phyloP scores from a whole-genome alignment of 139 green algal genomes.

The Klebsormidium nitens region DNA sequence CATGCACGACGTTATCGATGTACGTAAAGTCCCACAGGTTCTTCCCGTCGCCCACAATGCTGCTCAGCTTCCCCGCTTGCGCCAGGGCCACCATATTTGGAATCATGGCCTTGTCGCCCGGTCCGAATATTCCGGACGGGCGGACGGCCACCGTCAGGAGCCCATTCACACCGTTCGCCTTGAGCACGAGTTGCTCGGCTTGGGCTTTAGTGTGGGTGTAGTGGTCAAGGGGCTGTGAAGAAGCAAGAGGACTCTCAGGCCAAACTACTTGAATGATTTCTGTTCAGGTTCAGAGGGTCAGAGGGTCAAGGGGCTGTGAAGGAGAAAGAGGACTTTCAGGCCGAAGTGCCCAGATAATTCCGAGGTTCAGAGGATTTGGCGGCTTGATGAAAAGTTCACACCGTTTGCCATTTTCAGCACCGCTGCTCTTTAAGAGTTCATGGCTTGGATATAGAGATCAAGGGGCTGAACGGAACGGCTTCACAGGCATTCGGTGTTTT shows the following conservation, averaged over 20 bases:
- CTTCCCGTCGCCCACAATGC: constrained; percentile 27
- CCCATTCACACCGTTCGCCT: constrained; percentile 3
- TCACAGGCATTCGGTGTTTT: no score
- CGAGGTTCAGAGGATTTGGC: no score
- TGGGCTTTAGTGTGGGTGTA: constrained; percentile 35
- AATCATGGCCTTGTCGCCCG: constrained; percentile 16
- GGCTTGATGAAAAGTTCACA: no score
- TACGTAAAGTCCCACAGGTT: constrained; percentile 37
- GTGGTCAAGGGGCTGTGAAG: constrained; percentile 21
- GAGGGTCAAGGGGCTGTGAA: no score
- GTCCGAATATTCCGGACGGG: constrained; percentile 32
- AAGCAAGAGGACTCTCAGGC: not conserved
- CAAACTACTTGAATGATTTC: no score
- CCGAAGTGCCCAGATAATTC: no score
- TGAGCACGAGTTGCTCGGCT: constrained; percentile 29
- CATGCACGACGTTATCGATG: constrained; percentile 34
- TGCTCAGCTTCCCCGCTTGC: constrained; percentile 28
- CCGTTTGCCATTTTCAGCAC: no score
- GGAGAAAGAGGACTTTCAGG: no score
- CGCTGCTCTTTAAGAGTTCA: no score
- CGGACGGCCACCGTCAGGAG: constrained; percentile 25
- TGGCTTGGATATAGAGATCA: no score
- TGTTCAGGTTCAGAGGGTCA: no score
- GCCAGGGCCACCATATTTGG: constrained; percentile 17
- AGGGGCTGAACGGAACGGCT: no score